A percentile compares a stretch with the other conserved stretches of the same genome.
These are phyloP conservation scores for Monilinia laxa DNA, from an alignment of 2,329 filamentous ascomycete species.

Conservation along the genomic window DNA sequence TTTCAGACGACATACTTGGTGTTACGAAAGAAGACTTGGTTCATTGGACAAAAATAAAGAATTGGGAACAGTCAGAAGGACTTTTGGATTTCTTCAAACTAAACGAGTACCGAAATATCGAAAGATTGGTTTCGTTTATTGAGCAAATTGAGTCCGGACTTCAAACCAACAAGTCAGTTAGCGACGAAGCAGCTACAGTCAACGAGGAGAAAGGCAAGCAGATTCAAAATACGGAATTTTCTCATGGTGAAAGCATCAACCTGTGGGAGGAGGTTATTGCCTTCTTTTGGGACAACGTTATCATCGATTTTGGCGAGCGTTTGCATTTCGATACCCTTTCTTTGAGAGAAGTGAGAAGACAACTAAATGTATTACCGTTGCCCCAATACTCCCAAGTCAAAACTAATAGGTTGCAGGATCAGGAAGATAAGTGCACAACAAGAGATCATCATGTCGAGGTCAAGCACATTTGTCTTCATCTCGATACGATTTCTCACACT, in stretches of 20 bases:
- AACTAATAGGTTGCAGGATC: not conserved
- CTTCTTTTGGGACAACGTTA: conserved; percentile 5
- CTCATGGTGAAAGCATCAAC: not conserved
- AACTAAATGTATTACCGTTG: not conserved
- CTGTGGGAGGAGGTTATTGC: conserved; percentile 5
- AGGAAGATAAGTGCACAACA: not conserved
- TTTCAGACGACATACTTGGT: conserved; percentile 7
- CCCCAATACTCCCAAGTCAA: not conserved
- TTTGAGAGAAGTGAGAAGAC: not conserved
- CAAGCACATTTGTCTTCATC: not conserved
- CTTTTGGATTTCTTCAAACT: conserved; percentile 8
- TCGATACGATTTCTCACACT: not conserved
- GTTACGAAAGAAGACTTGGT: not conserved
- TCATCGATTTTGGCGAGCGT: conserved; percentile 2
- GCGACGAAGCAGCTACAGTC: no score
- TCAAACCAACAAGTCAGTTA: not conserved
- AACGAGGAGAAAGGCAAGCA: not conserved
- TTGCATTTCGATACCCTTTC: not conserved
- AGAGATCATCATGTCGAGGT: not conserved
- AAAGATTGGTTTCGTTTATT: not conserved
- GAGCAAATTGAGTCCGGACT: not conserved
- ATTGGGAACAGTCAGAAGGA: conserved; percentile 7
- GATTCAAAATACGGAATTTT: not conserved
- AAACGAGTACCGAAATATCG: not conserved
- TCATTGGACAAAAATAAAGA: not conserved